Conservation (phyloP, 192 early-diverging fungal genomes). For the Linnemannia elongata region DNA sequence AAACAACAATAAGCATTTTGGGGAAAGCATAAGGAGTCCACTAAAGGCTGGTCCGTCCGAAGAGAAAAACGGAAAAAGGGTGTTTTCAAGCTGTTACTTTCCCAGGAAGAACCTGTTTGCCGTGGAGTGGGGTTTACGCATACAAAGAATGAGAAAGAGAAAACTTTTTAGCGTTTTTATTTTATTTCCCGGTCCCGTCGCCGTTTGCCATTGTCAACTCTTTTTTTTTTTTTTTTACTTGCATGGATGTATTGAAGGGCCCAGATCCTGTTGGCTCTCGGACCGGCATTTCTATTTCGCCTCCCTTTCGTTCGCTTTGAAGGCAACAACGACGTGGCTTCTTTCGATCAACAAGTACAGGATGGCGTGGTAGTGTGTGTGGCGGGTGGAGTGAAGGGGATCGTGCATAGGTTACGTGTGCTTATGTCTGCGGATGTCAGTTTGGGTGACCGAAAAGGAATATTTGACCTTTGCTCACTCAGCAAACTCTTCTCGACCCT, state of each 20-base stretch:
- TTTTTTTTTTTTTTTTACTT: no score
- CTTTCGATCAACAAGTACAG: not conserved
- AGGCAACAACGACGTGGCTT: not conserved
- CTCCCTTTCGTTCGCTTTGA: not conserved
- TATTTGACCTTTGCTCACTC: not conserved
- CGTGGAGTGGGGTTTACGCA: not conserved
- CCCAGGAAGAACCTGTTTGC: constrained; percentile 17
- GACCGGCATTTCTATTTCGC: constrained; percentile 13
- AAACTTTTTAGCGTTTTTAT: not conserved
- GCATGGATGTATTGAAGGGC: not conserved
- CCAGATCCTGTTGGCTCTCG: constrained; percentile 7
- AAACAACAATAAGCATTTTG: not conserved
- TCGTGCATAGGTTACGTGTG: not conserved
- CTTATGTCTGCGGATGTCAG: not conserved
- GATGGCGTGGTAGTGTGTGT: not conserved
- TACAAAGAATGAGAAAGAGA: no score
- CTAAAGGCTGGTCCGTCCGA: not conserved
- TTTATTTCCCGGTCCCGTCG: not conserved
- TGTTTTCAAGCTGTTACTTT: not conserved
- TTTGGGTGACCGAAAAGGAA: not conserved
- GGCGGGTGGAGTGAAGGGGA: not conserved
- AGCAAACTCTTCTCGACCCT: not conserved
- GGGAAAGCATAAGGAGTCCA: no score
- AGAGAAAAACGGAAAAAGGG: not conserved
- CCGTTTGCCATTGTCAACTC: not conserved